Conservation (phyloP, 2,329 filamentous ascomycete species). For the Xylariaceae sp. region DNA sequence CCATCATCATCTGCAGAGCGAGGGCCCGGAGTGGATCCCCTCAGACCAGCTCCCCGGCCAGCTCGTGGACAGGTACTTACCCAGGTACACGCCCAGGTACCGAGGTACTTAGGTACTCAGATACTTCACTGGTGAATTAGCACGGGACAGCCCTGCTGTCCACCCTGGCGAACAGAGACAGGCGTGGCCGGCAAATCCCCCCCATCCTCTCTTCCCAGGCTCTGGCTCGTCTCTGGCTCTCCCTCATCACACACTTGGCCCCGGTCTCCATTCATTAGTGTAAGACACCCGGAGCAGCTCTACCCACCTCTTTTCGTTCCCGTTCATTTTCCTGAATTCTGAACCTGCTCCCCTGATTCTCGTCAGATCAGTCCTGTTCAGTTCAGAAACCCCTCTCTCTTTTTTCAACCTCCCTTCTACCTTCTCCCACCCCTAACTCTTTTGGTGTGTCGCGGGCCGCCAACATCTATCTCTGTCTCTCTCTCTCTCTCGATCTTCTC, state of each 20-base stretch:
- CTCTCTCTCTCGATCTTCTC: conserved; percentile 21
- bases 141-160: conserved; percentile 9
- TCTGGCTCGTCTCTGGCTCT: not conserved
- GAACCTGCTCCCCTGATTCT: conserved; percentile 34
- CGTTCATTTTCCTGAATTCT: conserved; percentile 35
- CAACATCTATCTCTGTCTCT: conserved; percentile 21
- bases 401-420: conserved; percentile 34
- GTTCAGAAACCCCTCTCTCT: conserved; percentile 38
- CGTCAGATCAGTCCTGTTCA: conserved; percentile 35
- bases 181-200: conserved; percentile 15
- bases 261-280: conserved; percentile 26
- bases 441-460: conserved; percentile 31
- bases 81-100: no score
- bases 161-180: conserved; percentile 12
- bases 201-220: conserved; percentile 7
- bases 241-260: conserved; percentile 24
- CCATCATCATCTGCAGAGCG: conserved; percentile 1
- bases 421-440: conserved; percentile 29
- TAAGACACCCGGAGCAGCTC: conserved; percentile 27
- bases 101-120: no score
- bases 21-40: conserved; percentile 7
- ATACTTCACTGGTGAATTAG: conserved; percentile 5
- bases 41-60: not conserved
- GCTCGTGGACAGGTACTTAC: conserved; percentile 1
- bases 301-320: conserved; percentile 25